Percentiles rank a stretch among this genome's conserved stretches.
phyloP scores from a whole-genome alignment of 129 eudicot species.

The Lonicera japonica region DNA sequence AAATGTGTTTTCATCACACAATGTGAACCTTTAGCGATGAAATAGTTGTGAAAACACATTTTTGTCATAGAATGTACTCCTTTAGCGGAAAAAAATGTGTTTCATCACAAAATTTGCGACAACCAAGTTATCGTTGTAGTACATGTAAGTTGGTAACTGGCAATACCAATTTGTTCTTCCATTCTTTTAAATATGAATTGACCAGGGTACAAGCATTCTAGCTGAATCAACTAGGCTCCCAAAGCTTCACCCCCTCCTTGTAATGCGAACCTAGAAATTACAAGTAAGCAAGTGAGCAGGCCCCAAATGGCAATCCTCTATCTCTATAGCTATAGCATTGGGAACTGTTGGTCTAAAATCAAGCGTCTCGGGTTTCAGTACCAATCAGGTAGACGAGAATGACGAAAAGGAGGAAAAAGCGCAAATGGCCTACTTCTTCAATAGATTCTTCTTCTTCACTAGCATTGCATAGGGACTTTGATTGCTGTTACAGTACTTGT shows the following conservation, averaged over 20 bases:
- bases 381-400: conserved; percentile 82
- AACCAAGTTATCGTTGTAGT: no score
- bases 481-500: conserved; percentile 8
- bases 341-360: conserved; percentile 96
- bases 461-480: conserved; percentile 24
- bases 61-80: no score
- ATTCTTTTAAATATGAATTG: no score
- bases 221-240: conserved; percentile 61
- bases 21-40: no score
- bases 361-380: conserved; percentile 89
- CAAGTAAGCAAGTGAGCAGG: conserved; percentile 53
- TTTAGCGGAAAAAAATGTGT: no score
- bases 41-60: no score
- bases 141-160: no score
- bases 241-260: conserved; percentile 67
- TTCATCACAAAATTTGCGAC: no score
- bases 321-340: conserved; percentile 79
- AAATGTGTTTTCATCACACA: no score
- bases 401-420: conserved; percentile 75
- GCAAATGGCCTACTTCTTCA: conserved; percentile 44
- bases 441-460: conserved; percentile 8
- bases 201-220: conserved; percentile 68
- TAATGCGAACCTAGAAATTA: conserved; percentile 8
- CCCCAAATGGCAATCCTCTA: conserved; percentile 74
- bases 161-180: no score